Conservation (phyloP, 768 basidiomycete genomes). For the Coprinopsis marcescibilis region DNA sequence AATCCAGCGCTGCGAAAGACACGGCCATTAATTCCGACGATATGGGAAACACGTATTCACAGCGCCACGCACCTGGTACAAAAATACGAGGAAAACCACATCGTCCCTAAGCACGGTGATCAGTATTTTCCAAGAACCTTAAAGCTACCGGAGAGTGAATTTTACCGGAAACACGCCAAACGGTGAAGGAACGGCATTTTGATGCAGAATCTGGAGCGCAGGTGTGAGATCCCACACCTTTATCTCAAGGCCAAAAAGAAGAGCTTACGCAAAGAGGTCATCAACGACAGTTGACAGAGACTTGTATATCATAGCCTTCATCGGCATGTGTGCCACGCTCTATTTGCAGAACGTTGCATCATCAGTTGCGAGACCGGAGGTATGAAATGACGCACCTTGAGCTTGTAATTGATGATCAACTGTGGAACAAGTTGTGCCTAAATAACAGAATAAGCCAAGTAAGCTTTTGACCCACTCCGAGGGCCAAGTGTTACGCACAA, state of each 20-base stretch:
- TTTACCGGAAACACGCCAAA: slow-evolving; percentile 72
- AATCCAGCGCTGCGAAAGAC: slow-evolving; percentile 75
- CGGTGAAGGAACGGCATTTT: slow-evolving; percentile 96
- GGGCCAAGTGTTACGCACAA: slow-evolving; percentile 53
- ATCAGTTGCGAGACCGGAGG: slow-evolving; percentile 2
- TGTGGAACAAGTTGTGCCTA: slow-evolving; percentile 84
- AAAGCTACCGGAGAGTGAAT: slow-evolving; percentile 18
- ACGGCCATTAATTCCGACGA: slow-evolving; percentile 12
- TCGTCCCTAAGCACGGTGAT: slow-evolving; percentile 51
- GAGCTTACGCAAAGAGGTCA: slow-evolving; percentile 80
- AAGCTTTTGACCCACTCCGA: not conserved
- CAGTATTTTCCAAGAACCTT: slow-evolving; percentile 15
- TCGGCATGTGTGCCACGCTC: slow-evolving; percentile 97
- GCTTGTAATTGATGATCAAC: slow-evolving; percentile 94
- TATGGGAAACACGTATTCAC: slow-evolving; percentile 3
- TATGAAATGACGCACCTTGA: slow-evolving; percentile 58
- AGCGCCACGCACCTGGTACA: slow-evolving; percentile 71
- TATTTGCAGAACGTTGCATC: slow-evolving; percentile 21
- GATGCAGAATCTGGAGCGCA: slow-evolving; percentile 70
- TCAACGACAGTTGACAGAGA: slow-evolving; percentile 86
- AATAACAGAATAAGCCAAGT: slow-evolving; percentile 9
- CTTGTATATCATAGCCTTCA: slow-evolving; percentile 98
- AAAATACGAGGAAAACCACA: slow-evolving; percentile 84
- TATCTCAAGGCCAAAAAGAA: slow-evolving; percentile 5
- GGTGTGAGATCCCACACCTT: slow-evolving; percentile 13